Conservation (phyloP, 345 rosid species). For the Isatis tinctoria region DNA sequence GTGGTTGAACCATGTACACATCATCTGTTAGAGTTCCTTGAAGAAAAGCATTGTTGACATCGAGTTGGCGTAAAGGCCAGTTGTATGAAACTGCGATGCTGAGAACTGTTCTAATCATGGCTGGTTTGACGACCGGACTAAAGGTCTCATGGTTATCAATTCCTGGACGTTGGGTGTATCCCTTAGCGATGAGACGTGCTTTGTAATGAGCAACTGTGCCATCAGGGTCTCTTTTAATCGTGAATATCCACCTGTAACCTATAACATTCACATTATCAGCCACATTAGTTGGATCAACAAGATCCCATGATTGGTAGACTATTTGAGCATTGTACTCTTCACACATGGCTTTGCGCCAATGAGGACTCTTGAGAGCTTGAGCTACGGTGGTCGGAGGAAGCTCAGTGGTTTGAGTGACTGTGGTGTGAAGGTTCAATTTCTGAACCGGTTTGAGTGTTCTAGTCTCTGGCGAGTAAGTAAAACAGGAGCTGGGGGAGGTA, state of each 20-base stretch:
- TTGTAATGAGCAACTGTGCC: too few relatives aligned
- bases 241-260: background rate
- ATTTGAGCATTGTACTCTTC: background rate
- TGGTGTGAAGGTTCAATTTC: too few relatives aligned
- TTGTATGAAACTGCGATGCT: accelerated
- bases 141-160: background rate
- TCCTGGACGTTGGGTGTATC: too few relatives aligned
- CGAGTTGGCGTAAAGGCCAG: background rate
- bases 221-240: background rate
- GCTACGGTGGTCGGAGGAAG: too few relatives aligned
- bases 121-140: background rate
- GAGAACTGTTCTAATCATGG: background rate
- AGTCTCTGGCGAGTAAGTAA: too few relatives aligned
- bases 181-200: too few relatives aligned
- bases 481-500: too few relatives aligned
- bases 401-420: too few relatives aligned
- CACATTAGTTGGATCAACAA: background rate
- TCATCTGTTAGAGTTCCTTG: background rate
- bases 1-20: background rate
- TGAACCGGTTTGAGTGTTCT: too few relatives aligned
- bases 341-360: too few relatives aligned
- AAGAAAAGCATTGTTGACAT: too few relatives aligned
- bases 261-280: background rate
- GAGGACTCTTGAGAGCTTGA: too few relatives aligned
- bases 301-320: background rate